Evolutionary conservation across 768 basidiomycete genomes (phyloP), one percentile per base, ranked within the genome.

Genomic region (Serendipita indica): DNA sequence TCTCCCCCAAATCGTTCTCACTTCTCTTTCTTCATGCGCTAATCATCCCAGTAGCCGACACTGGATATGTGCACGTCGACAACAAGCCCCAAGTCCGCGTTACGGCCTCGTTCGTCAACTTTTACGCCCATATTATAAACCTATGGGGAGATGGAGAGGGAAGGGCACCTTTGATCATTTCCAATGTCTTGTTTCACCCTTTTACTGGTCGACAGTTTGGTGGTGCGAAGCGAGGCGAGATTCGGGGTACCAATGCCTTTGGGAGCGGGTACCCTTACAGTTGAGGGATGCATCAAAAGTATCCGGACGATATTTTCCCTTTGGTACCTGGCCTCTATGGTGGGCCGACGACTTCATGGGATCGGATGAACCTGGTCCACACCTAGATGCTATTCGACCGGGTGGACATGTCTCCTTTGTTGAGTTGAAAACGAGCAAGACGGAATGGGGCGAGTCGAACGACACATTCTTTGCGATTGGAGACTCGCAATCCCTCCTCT

Each of bases 261-360:
- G 49, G 49, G 22, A 54, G 49, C n/a, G 49, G 49, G 10, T 54
- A 54, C n/a, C 3, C 49, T 4, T 54, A 54, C 30, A 28, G 49
- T 7, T 4, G 7, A 4, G 32, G 25, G 4, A 27, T n/a, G n/a
- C 32, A 4, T 54, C 49, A 16, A 54, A 18, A n/a, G n/a, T 54
- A 18, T 7, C 49, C 10, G 16, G 49, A n/a, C 49, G 49, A 22
- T 28, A 18, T 18, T 54, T 54, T 27, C 49, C 49, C 7, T 54
- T 54, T 33, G 49, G 49, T 2, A 30, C 30, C 7, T 54, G 49
- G 49, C 49, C 49, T 20, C 22, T 54, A 10, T 54, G 30, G 20
- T 54, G 49, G 49, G 49, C n/a, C 22, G 20, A 54, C 20, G 2
- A 54, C 30, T 54, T 54, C n/a, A 54, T 54, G 49, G 22, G 30